Evolutionary conservation across 2,329 filamentous ascomycete genomes (phyloP), one percentile per base, ranked within the genome.

Genomic region (Claviceps maximensis): DNA sequence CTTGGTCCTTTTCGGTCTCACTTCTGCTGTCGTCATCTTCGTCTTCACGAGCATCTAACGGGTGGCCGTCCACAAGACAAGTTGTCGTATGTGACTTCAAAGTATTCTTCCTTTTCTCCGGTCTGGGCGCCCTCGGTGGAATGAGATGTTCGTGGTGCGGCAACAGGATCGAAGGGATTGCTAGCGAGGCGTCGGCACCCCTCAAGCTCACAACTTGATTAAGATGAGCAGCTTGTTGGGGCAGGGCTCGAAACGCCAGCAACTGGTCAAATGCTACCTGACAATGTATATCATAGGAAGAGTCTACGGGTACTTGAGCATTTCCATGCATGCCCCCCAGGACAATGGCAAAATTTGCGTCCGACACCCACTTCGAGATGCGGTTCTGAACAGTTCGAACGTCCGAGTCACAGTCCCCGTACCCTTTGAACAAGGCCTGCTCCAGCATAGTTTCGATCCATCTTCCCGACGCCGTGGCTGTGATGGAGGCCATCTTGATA

Each of bases 71-170:
- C n/a, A 17, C 47, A 8, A n/a, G 15, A 45, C 7, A 10, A n/a
- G 13, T 6, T 17, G 33, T 19, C 29, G 19, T 15, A 8, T 31
- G 3, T n/a, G n/a, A 21, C 17, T 21, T 6, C 7, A 4, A 27
- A 17, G 17, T 17, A n/a, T 4, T 48, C 33, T 8, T 23, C 8
- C 17, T 27, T n/a, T 21, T 12, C 21, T 17, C 27, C 40, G 40
- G 29, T 17, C 5, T 17, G 31, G 31, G 31, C 27, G 38, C 36
- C 45, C n/a, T 36, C 12, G 29, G 19, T 19, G 53, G 52, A 49
- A 54, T 47, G 3, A 54, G 45, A 48, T 54, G 53, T 31, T 54
- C 53, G 15, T 54, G 53, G 46, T 54, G 53, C 42, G 53, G 53
- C 44, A 54, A 46, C 19, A 54, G 29, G 29, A 45, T 44, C n/a